Evolutionary conservation across 306 rosid species (phyloP).

Genomic region (Neltuma alba): DNA sequence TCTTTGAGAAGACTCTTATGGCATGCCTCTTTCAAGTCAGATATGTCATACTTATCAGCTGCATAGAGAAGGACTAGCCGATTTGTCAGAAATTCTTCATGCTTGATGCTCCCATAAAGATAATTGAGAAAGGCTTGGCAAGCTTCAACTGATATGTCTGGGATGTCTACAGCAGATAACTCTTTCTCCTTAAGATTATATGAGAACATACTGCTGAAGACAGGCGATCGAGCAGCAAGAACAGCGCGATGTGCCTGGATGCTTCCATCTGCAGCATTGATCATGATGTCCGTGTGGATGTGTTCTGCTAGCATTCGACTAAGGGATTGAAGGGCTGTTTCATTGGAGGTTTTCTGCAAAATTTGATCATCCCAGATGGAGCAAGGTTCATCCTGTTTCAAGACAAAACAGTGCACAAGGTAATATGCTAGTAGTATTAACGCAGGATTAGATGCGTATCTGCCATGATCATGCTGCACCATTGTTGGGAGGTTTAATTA

Average conservation of each 20-base stretch:
- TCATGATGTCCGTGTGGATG: slow-evolving; percentile 67
- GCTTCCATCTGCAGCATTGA: slow-evolving; percentile 66
- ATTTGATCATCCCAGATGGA: slow-evolving; percentile 65
- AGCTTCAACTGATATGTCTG: slow-evolving; percentile 72
- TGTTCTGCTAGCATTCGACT: slow-evolving; percentile 64
- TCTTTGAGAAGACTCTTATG: slow-evolving; percentile 79
- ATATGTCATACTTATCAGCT: slow-evolving; percentile 77
- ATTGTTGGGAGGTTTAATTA: not conserved
- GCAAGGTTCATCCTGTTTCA: slow-evolving; percentile 57
- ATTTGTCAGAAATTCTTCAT: slow-evolving; percentile 62
- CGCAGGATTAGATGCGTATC: not conserved
- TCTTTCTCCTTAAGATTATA: slow-evolving; percentile 71
- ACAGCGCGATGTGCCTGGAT: slow-evolving; percentile 70
- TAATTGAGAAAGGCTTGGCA: slow-evolving; percentile 66
- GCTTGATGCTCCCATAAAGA: slow-evolving; percentile 66
- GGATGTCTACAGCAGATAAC: slow-evolving; percentile 57
- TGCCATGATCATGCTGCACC: not conserved
- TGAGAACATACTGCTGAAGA: slow-evolving; percentile 71
- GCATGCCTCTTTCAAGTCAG: slow-evolving; percentile 71
- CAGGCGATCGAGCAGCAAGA: slow-evolving; percentile 72
- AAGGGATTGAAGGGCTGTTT: slow-evolving; percentile 57
- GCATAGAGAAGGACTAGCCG: slow-evolving; percentile 64
- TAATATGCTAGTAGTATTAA: not conserved
- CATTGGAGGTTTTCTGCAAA: slow-evolving; percentile 48
- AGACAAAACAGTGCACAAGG: not conserved